Evolutionary conservation across 805 yeast species (phyloP), one percentile per base, ranked within the genome.

Genomic region (Nakazawaea populi): DNA sequence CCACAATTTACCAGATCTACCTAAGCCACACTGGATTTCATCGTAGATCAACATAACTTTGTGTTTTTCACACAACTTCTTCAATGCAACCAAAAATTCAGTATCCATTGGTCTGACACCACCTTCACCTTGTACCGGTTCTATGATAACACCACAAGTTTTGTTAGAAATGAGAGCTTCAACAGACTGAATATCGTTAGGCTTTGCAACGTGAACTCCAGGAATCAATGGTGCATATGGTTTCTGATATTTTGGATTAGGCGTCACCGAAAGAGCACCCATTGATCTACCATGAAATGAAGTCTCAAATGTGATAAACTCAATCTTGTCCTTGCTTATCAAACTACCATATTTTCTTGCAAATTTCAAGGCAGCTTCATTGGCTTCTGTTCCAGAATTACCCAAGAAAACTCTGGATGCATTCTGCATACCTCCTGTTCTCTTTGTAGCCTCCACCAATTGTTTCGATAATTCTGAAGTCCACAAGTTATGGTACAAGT

Each of bases 71-170:
- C 97, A 89, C 51, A 87, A 68, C 59, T 78, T 67, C 58, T 85
- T 83, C 64, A 92, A 71, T 46, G 80, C 81, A 4, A 73, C 63
- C 55, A 92, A 73, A 63, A 88, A 90, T 42, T 82, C 87, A 0
- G 68, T 58, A 38, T 78, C 74, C 52, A 89, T 78, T 24, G 85
- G 81, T 61, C 83, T 81, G 18, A 92, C 84, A 52, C 99, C 99
- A 52, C 99, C 98, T 71, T 92, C 99, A 58, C 98, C 99, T 73
- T 94, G 99, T 53, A 94, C 85, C 27, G 99, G 99, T 70, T 94
- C 99, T 38, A 94, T 83, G 51, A 94, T 94, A 32, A 94, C 94
- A 49, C 91, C 99, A 59, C 96, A 89, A 1, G 91, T 85, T 56
- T 81, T 80, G 3, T 79, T 82, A 54, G 75, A 72, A 44, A 87